phyloP scores from a whole-genome alignment of 805 yeast genomes.

The Yamadazyma philogaea region DNA sequence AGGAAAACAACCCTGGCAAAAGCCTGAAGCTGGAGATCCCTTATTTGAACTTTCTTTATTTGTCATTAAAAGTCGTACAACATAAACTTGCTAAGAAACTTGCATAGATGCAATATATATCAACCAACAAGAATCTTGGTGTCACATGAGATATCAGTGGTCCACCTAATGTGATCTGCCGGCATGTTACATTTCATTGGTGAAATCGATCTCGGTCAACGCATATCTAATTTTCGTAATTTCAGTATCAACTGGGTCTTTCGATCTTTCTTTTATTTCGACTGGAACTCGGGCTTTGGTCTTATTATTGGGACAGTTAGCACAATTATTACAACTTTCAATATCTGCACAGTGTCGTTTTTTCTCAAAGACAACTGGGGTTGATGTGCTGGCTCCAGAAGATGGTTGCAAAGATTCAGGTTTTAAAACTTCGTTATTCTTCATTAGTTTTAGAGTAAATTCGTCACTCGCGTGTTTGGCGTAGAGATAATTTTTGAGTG shows the following conservation, averaged over 20 bases:
- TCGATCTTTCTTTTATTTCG: background rate
- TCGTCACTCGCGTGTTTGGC: conserved; percentile 33
- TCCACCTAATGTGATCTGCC: background rate
- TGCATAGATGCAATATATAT: background rate
- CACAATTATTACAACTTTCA: conserved; percentile 26
- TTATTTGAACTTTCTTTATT: conserved; percentile 20
- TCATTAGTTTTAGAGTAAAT: conserved; percentile 10
- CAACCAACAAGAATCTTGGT: background rate
- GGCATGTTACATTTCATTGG: conserved; percentile 2
- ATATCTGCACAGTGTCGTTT: conserved; percentile 22
- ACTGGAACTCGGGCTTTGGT: conserved; percentile 15
- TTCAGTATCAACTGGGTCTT: conserved; percentile 2
- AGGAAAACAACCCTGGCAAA: conserved; percentile 13
- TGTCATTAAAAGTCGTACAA: conserved; percentile 19
- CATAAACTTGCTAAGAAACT: conserved; percentile 6
- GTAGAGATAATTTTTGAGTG: conserved; percentile 40
- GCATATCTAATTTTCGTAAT: background rate
- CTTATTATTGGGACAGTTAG: conserved; percentile 25
- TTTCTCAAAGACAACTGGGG: conserved; percentile 5
- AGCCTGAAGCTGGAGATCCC: conserved; percentile 19
- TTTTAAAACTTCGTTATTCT: conserved; percentile 6
- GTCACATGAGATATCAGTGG: too few species aligned
- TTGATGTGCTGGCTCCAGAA: background rate
- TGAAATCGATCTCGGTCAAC: conserved; percentile 10
- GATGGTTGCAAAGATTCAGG: conserved; percentile 7